These are phyloP conservation scores for Rhynchosporium graminicola DNA, from an alignment of 2,329 filamentous ascomycete species.

Conservation along the genomic window DNA sequence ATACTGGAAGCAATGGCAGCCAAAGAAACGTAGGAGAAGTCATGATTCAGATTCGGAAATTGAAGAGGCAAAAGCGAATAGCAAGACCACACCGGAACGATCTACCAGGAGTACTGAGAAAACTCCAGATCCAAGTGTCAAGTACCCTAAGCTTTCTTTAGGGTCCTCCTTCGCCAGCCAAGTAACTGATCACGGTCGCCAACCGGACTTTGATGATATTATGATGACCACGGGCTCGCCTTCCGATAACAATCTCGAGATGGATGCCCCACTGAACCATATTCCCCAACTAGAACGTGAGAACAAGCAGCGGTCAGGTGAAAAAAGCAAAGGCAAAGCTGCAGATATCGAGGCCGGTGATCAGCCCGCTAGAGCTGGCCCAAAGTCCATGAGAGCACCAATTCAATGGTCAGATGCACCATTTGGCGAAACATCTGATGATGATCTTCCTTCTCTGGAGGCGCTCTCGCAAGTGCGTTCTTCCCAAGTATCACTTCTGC, in stretches of 20 bases:
- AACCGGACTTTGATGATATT: constrained; percentile 45
- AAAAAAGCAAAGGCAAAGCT: constrained; percentile 4
- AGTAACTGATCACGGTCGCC: constrained; percentile 50
- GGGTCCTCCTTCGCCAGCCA: constrained; percentile 45
- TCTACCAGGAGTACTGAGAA: constrained; percentile 20
- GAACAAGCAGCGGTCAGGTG: neutral
- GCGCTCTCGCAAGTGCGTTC: constrained; percentile 29
- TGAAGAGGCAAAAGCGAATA: constrained; percentile 7
- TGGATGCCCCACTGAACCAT: constrained; percentile 8
- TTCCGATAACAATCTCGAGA: constrained; percentile 16
- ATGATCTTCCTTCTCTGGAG: constrained; percentile 31
- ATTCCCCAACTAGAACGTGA: constrained; percentile 7
- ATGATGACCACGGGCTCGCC: constrained; percentile 22
- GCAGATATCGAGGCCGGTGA: neutral
- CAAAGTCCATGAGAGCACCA: neutral
- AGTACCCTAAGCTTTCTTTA: constrained; percentile 40
- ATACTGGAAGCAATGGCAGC: constrained; percentile 28
- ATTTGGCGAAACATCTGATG: constrained; percentile 25
- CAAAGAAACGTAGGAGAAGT: constrained; percentile 18
- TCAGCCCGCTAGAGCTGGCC: neutral
- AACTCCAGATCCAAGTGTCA: constrained; percentile 23
- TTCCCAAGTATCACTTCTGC: neutral
- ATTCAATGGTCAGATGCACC: neutral
- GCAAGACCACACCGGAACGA: constrained; percentile 12
- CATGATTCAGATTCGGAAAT: constrained; percentile 9